Evolutionary conservation across 345 rosid genomes (phyloP).

Genomic region (Passiflora organensis): DNA sequence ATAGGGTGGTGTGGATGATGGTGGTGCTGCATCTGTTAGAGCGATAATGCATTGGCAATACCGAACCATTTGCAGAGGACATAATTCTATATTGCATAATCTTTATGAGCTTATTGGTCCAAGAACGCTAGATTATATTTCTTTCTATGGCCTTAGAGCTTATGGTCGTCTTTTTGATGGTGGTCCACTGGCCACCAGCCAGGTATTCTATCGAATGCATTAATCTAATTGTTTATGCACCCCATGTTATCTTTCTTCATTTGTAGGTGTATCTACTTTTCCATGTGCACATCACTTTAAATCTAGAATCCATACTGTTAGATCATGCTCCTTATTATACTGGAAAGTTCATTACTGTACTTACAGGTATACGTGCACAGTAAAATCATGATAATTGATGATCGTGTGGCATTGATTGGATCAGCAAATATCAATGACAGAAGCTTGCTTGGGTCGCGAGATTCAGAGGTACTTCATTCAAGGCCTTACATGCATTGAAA

Average conservation of each 20-base stretch:
- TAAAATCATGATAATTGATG: constrained; percentile 90
- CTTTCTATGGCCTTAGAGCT: constrained; percentile 92
- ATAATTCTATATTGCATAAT: constrained; percentile 75
- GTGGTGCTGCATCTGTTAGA: constrained; percentile 97
- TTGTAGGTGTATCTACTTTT: neutral
- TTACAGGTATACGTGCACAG: constrained; percentile 93
- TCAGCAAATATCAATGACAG: constrained; percentile 95
- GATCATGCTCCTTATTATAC: neutral
- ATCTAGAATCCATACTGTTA: neutral
- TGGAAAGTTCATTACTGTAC: too few species aligned
- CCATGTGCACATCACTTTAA: neutral
- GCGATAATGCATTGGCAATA: constrained; percentile 99
- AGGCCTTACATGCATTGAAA: neutral
- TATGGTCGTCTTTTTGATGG: constrained; percentile 75
- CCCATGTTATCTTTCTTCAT: too few species aligned
- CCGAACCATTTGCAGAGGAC: constrained; percentile 95
- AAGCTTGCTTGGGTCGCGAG: constrained; percentile 96
- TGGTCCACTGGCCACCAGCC: constrained; percentile 91
- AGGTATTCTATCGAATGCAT: constrained; percentile 39
- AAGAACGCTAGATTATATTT: constrained; percentile 69
- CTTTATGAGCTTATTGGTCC: constrained; percentile 71
- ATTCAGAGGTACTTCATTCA: constrained; percentile 63
- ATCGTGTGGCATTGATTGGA: constrained; percentile 63
- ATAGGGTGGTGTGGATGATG: constrained; percentile 96
- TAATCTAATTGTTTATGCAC: too few species aligned